These are phyloP conservation scores for Pouteria campechiana DNA, from an alignment of 179 eudicot genomes.

Conservation along the genomic window DNA sequence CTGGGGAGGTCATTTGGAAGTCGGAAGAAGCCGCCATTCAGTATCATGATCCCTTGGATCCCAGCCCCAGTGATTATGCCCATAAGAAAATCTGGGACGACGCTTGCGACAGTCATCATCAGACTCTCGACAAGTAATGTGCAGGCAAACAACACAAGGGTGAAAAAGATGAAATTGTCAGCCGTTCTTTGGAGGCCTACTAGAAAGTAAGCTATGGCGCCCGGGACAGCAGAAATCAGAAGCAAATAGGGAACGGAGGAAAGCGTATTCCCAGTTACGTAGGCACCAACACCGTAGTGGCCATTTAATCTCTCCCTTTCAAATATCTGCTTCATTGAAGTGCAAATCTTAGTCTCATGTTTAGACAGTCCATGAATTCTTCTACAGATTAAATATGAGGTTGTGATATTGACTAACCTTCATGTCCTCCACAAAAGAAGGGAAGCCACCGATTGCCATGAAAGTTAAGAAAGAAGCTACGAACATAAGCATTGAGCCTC, in stretches of 20 bases:
- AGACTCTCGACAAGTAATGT: slow-evolving; percentile 56
- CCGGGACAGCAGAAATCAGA: slow-evolving; percentile 37
- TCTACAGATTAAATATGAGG: background rate
- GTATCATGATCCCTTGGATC: slow-evolving; percentile 55
- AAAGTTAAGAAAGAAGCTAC: slow-evolving; percentile 51
- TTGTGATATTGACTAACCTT: slow-evolving; percentile 20
- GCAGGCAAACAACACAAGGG: slow-evolving; percentile 23
- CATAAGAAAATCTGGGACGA: slow-evolving; percentile 57
- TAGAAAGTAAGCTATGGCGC: slow-evolving; percentile 46
- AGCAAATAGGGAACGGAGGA: slow-evolving; percentile 48
- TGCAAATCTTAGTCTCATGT: background rate
- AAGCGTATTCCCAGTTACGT: slow-evolving; percentile 42
- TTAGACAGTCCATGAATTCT: background rate
- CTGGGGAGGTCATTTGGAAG: slow-evolving; percentile 52
- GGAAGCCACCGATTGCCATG: slow-evolving; percentile 68
- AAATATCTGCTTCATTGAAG: slow-evolving; percentile 43
- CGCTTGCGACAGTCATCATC: slow-evolving; percentile 53
- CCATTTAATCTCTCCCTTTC: slow-evolving; percentile 52
- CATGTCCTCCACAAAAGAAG: slow-evolving; percentile 70
- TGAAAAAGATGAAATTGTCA: slow-evolving; percentile 33
- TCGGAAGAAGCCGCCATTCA: slow-evolving; percentile 50
- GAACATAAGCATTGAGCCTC: slow-evolving; percentile 52
- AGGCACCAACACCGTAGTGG: slow-evolving; percentile 47
- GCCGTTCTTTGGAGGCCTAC: slow-evolving; percentile 37
- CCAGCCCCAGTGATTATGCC: slow-evolving; percentile 57